Evolutionary conservation across 768 basidiomycete species (phyloP).

Genomic region (Boletus barrowsii): DNA sequence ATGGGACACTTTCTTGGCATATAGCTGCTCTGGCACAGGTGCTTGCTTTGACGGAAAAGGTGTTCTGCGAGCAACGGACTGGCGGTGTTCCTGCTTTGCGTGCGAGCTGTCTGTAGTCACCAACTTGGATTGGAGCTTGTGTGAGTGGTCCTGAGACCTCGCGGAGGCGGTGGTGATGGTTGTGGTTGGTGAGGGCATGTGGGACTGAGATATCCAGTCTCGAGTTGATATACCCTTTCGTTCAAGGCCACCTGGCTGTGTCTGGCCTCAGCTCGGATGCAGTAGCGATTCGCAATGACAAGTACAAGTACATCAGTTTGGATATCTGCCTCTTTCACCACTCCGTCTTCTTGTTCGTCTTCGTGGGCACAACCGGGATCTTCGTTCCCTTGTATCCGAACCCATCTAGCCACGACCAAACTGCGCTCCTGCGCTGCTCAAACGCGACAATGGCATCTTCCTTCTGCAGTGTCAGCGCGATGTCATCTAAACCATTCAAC

Average conservation of each 20-base stretch:
- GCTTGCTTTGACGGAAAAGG: conserved; percentile 22
- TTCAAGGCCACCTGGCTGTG: background rate
- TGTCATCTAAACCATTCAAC: conserved; percentile 95
- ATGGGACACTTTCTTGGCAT: conserved; percentile 59
- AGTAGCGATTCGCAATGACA: conserved; percentile 10
- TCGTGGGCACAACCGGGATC: conserved; percentile 52
- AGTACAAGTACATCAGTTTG: too few species aligned
- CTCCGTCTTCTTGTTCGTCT: conserved; percentile 55
- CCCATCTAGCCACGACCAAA: conserved; percentile 97
- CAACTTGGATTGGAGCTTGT: conserved; percentile 15
- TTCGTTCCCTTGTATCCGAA: conserved; percentile 83
- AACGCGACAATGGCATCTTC: conserved; percentile 70
- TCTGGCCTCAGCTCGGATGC: conserved; percentile 14
- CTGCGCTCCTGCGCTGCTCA: conserved; percentile 69
- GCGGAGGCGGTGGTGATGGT: conserved; percentile 12
- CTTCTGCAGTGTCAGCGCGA: conserved; percentile 88
- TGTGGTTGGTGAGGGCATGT: conserved; percentile 16
- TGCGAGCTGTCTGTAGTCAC: conserved; percentile 4
- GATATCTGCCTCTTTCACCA: conserved; percentile 47
- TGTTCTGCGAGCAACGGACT: conserved; percentile 16
- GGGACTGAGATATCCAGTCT: background rate
- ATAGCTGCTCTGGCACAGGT: conserved; percentile 32
- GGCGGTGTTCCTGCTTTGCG: conserved; percentile 16
- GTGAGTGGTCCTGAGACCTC: conserved; percentile 12
- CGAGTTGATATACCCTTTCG: background rate